Percentiles rank a stretch among this genome's conserved stretches.
phyloP scores from a whole-genome alignment of 768 basidiomycete genomes.

The Termitomyces sp. region DNA sequence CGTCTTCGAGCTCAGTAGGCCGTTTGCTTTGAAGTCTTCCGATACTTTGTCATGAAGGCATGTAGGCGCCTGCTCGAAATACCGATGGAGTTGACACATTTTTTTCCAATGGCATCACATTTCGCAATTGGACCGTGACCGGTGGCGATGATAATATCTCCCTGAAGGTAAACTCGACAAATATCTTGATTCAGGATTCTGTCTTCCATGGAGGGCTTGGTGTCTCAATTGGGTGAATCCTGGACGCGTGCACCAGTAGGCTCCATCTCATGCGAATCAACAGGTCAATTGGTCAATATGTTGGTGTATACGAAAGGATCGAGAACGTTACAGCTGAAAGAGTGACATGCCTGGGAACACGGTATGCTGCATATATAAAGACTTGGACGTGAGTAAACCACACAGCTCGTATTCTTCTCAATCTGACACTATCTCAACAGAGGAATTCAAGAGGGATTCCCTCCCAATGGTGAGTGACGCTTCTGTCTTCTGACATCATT shows the following conservation, averaged over 20 bases:
- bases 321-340: slow-evolving; percentile 27
- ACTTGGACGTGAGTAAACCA: slow-evolving; percentile 25
- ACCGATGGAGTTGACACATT: slow-evolving; percentile 34
- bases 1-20: slow-evolving; percentile 25
- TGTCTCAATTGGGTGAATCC: slow-evolving; percentile 29
- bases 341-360: slow-evolving; percentile 18
- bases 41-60: neutral
- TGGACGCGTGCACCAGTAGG: neutral
- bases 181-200: slow-evolving; percentile 32
- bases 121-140: slow-evolving; percentile 31
- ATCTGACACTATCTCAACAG: neutral
- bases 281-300: slow-evolving; percentile 30
- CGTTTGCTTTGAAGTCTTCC: neutral
- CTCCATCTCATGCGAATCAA: neutral
- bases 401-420: neutral
- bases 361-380: slow-evolving; percentile 27
- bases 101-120: slow-evolving; percentile 30
- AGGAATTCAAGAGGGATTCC: slow-evolving; percentile 24
- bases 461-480: slow-evolving; percentile 23
- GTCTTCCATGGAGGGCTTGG: slow-evolving; percentile 32
- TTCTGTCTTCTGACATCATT: neutral
- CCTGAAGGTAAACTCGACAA: slow-evolving; percentile 34
- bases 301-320: slow-evolving; percentile 22
- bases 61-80: slow-evolving; percentile 24
- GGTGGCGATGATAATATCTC: slow-evolving; percentile 36